These are phyloP conservation scores for Coniochaeta prunicola DNA, from an alignment of 2,329 filamentous ascomycete genomes.

Conservation along the genomic window DNA sequence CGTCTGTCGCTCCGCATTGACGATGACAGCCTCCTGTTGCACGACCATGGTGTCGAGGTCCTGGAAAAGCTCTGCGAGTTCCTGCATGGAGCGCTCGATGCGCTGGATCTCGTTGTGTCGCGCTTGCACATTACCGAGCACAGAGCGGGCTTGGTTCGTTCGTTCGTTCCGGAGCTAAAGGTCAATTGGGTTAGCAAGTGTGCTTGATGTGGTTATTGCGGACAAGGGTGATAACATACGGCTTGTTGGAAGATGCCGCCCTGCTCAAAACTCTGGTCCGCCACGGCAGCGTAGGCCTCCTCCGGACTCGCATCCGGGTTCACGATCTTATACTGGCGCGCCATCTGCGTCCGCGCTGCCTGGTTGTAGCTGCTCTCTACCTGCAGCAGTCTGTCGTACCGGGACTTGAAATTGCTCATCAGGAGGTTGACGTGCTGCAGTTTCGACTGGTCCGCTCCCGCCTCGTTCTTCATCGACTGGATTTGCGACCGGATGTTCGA, in stretches of 20 bases:
- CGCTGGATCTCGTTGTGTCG: slow-evolving; percentile 77
- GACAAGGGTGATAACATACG: slow-evolving; percentile 41
- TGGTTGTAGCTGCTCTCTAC: slow-evolving; percentile 66
- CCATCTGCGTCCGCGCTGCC: slow-evolving; percentile 70
- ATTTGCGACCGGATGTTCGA: slow-evolving; percentile 73
- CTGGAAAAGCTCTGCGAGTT: slow-evolving; percentile 64
- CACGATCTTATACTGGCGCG: slow-evolving; percentile 73
- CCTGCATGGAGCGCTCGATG: slow-evolving; percentile 68
- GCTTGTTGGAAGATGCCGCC: slow-evolving; percentile 79
- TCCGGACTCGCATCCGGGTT: slow-evolving; percentile 72
- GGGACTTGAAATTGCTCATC: slow-evolving; percentile 65
- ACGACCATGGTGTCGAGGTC: slow-evolving; percentile 70
- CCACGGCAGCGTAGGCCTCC: slow-evolving; percentile 59
- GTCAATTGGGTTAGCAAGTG: neutral
- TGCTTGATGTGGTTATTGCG: neutral
- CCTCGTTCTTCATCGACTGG: slow-evolving; percentile 66
- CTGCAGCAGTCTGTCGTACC: slow-evolving; percentile 62
- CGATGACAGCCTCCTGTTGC: slow-evolving; percentile 60
- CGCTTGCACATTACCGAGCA: slow-evolving; percentile 71
- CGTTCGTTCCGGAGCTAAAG: slow-evolving; percentile 66
- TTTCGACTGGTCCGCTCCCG: slow-evolving; percentile 60
- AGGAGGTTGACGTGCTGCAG: slow-evolving; percentile 61
- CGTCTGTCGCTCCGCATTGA: slow-evolving; percentile 57
- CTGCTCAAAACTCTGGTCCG: slow-evolving; percentile 65
- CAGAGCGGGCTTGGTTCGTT: slow-evolving; percentile 62